Evolutionary conservation across 2,329 filamentous ascomycete genomes (phyloP), one percentile per base, ranked within the genome.

Genomic region (Trichoderma aggressivum): DNA sequence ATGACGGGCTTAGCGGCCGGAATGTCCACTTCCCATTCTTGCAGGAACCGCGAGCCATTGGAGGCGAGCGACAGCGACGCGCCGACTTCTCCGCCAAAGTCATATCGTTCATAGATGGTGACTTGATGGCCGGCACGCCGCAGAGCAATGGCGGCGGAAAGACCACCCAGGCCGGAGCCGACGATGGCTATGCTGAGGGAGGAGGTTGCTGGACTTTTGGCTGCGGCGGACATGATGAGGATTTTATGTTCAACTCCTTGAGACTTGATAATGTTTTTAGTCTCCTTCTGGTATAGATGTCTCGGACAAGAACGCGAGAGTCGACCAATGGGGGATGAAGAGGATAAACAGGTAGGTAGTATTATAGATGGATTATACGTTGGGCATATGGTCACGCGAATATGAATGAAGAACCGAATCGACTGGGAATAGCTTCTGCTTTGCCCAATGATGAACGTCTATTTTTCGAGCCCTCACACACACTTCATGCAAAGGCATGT

Each of bases 61-160:
- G 89, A 88, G 7, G 89, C 89, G 73, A 88, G 89, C 3, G 85
- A 88, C 2, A 90, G 83, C 3, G 88, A 89, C 3, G 88, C 88
- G 12, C 89, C 89, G 0, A 89, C 88, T 76, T 91, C 89, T n/a
- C 88, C 87, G 6, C 84, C 88, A 73, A 88, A 91, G 78, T 91
- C 87, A 61, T 84, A 82, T 39, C 86, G 85, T 76, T 90, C 89
- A 75, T 91, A 91, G 72, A 91, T 85, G 28, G 86, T 89, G 18
- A 84, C 80, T 21, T 73, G 70, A 73, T 84, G 82, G 16, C 82
- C 83, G 24, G 79, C 79, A 14, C 80, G 79, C 18, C 82, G 81
- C 18, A 83, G 79, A 1, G 82, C 79, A 21, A 83, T 79, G 43
- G 82, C 82, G 6, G 78, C 79, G 1, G 78, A 78, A 53, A 83